Conservation (phyloP, 257 asterid species). For the Salvia rosmarinus region DNA sequence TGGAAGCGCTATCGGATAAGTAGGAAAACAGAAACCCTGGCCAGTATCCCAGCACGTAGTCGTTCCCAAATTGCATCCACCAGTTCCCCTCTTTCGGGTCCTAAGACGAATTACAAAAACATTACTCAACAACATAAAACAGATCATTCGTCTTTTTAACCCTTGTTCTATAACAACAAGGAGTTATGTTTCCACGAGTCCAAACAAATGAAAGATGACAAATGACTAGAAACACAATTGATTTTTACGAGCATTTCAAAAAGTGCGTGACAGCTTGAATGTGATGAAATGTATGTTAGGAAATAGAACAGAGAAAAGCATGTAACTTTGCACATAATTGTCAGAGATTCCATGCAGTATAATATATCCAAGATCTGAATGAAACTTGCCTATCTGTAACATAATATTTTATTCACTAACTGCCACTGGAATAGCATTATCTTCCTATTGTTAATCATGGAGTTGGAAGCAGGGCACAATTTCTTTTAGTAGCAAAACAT, state of each 20-base stretch:
- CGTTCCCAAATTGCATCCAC: constrained; percentile 87
- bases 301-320: constrained; percentile 39
- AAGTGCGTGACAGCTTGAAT: constrained; percentile 41
- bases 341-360: constrained; percentile 56
- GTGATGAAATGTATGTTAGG: constrained; percentile 32
- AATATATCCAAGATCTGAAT: constrained; percentile 41
- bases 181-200: constrained; percentile 7
- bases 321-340: constrained; percentile 37
- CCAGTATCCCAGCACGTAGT: constrained; percentile 75
- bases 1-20: constrained; percentile 65
- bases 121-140: constrained; percentile 10
- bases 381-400: constrained; percentile 32
- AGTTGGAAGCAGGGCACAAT: constrained; percentile 29
- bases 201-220: constrained; percentile 23
- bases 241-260: neutral
- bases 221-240: neutral
- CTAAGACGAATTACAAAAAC: constrained; percentile 36
- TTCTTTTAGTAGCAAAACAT: constrained; percentile 27
- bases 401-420: constrained; percentile 36
- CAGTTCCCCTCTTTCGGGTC: constrained; percentile 78
- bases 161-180: neutral
- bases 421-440: constrained; percentile 32
- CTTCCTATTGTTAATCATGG: constrained; percentile 30
- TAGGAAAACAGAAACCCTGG: constrained; percentile 62
- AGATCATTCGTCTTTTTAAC: neutral